Conservation (phyloP, 148 eudicot species). For the Vaccinium darrowii region DNA sequence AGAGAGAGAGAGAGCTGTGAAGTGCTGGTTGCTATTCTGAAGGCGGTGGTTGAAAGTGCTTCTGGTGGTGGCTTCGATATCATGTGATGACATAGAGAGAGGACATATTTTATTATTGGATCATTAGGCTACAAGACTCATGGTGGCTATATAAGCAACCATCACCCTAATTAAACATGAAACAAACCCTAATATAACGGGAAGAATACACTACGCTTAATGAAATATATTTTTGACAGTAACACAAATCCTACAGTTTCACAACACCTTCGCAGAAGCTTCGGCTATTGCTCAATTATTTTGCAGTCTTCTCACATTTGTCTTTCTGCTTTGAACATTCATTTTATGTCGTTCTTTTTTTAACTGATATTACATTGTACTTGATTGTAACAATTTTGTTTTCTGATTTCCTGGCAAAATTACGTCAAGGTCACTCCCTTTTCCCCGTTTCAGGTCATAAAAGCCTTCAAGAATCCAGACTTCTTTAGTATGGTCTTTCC, state of each 20-base stretch:
- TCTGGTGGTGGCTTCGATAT: not conserved
- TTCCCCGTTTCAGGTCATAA: slow-evolving; percentile 54
- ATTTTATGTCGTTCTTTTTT: not conserved
- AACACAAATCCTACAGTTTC: not conserved
- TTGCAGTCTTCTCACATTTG: not conserved
- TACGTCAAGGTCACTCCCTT: not conserved
- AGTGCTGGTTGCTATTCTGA: not conserved
- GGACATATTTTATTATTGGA: not conserved
- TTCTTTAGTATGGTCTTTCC: slow-evolving; percentile 71
- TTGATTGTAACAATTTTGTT: not conserved
- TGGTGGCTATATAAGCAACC: not conserved
- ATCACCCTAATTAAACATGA: not conserved
- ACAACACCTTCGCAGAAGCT: not conserved
- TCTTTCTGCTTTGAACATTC: not conserved
- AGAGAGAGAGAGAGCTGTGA: no score
- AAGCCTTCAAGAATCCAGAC: slow-evolving; percentile 65
- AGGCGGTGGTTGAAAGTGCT: no score
- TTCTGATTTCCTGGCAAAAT: not conserved
- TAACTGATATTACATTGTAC: not conserved
- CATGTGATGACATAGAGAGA: not conserved
- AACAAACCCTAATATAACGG: not conserved
- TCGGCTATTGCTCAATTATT: not conserved
- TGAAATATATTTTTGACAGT: not conserved
- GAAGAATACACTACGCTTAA: not conserved
- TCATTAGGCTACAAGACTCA: not conserved